Conservation (phyloP, 176 grass and related monocot species). For the Oryza brachyantha region DNA sequence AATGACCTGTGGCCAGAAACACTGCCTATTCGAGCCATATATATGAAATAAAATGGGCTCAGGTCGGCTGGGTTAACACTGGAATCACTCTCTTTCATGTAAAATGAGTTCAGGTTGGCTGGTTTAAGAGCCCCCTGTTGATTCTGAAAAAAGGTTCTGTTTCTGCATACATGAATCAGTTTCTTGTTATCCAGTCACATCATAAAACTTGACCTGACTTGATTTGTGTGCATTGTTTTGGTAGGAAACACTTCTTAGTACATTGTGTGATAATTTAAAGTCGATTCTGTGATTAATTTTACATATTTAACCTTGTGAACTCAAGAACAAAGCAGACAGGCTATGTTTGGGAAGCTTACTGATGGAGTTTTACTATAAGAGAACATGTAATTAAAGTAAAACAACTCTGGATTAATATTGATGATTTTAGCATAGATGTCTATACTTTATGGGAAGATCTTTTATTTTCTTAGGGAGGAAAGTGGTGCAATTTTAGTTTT, state of each 20-base stretch:
- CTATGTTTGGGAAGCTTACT: background rate
- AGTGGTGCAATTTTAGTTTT: background rate
- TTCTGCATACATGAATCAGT: background rate
- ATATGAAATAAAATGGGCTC: background rate
- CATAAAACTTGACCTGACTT: background rate
- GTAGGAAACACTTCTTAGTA: background rate
- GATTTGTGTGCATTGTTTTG: background rate
- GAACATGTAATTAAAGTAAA: background rate
- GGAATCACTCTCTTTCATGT: background rate
- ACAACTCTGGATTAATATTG: background rate
- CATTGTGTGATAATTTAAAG: background rate
- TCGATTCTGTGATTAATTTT: background rate
- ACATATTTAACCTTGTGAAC: background rate
- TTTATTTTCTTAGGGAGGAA: background rate
- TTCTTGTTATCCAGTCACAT: background rate
- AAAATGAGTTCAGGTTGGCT: background rate
- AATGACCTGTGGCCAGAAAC: no score
- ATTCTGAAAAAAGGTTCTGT: background rate
- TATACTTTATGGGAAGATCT: background rate
- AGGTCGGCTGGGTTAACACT: no score
- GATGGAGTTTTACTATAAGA: background rate
- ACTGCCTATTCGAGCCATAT: background rate
- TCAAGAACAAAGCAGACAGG: background rate
- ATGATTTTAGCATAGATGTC: background rate
- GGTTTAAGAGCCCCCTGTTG: background rate